A percentile compares a stretch with the other conserved stretches of the same genome.
phyloP scores from a whole-genome alignment of 768 basidiomycete genomes.

The Gelatoporia subvermispora region DNA sequence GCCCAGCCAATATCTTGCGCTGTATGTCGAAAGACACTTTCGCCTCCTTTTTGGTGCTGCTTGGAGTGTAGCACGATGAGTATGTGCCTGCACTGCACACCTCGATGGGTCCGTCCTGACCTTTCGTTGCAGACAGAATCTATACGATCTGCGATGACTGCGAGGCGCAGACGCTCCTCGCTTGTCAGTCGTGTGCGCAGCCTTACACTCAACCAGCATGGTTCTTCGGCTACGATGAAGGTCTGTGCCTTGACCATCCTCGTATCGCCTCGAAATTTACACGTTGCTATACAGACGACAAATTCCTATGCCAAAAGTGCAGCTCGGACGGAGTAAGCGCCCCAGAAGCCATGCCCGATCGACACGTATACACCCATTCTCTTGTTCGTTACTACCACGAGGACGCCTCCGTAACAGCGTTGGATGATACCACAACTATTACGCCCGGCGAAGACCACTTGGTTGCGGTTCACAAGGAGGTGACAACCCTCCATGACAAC shows the following conservation, averaged over 20 bases:
- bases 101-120: not conserved
- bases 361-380: too few species aligned
- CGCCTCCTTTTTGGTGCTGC: conserved; percentile 9
- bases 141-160: conserved; percentile 12
- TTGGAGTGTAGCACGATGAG: not conserved
- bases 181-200: conserved; percentile 2
- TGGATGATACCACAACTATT: too few species aligned
- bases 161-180: conserved; percentile 1
- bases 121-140: not conserved
- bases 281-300: too few species aligned
- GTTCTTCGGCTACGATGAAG: conserved; percentile 1
- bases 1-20: not conserved
- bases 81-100: not conserved
- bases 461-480: too few species aligned
- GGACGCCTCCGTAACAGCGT: too few species aligned
- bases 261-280: too few species aligned
- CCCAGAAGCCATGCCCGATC: too few species aligned
- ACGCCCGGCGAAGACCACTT: too few species aligned
- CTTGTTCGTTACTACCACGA: too few species aligned
- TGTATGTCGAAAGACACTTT: not conserved
- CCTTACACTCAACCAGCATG: conserved; percentile 3
- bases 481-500: too few species aligned
- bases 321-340: too few species aligned
- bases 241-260: not conserved
- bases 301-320: too few species aligned